Evolutionary conservation across 129 eudicot genomes (phyloP), one percentile per base, ranked within the genome.

Genomic region (Smallanthus sonchifolius): DNA sequence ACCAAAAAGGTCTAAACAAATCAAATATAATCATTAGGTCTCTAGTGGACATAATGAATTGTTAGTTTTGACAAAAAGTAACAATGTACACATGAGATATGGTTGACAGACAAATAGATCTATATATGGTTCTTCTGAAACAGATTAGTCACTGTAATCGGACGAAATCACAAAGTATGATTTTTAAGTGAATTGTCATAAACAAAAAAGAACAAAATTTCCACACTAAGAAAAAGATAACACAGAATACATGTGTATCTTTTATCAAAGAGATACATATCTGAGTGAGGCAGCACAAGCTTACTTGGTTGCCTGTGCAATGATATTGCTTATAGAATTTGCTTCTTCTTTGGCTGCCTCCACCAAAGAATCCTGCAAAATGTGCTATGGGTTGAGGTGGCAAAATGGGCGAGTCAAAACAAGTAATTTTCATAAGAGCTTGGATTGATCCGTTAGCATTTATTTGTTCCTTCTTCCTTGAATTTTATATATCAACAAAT

Each of bases 321-420:
- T 89, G 70, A 89, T 87, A 65, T 92, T 85, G 83, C 97, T 89
- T 40, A 88, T 78, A 10, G 97, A 86, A 75, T 79, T 91, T 14
- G 88, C 96, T 73, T 91, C 88, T 81, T 91, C 97, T 81, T 91
- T 91, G n/a, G 97, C 97, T 37, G 79, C 84, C 83, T 91, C 96
- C 74, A 91, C 97, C 77, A 91, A 80, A 55, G 97, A 83, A 84
- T 91, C 97, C 97, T 91, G 74, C 69, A 79, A 66, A 78, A 36
- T 13, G 19, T 36, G 57, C 38, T 35, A 45, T 24, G 30, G 56
- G 35, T 2, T 10, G 54, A 38, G 24, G 2, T 44, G 15, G 49
- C 15, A 51, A 15, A n/a, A 51, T 5, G 57, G 19, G 1, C 8
- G 20, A 2, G 9, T n/a, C 57, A 51, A 51, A 15, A 51, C 2